Evolutionary conservation across 106 monocot species (phyloP).

Genomic region (Triglochin maritima): DNA sequence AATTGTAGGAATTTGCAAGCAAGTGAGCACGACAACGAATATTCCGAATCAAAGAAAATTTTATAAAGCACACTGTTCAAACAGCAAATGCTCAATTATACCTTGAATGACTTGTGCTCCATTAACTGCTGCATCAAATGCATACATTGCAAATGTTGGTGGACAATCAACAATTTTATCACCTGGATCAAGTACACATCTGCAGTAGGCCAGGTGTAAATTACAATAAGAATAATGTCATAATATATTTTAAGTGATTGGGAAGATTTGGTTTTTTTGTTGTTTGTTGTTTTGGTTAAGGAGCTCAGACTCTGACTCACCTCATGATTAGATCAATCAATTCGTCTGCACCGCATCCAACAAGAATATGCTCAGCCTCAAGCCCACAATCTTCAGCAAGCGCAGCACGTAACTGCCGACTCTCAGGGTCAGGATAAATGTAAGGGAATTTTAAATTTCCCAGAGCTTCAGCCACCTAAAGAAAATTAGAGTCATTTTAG

Average conservation of each 20-base stretch:
- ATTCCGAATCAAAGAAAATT: too few relatives aligned
- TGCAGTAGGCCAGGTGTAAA: conserved; percentile 14
- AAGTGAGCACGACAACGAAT: too few relatives aligned
- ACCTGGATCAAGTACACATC: conserved; percentile 97
- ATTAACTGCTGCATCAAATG: conserved; percentile 96
- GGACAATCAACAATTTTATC: conserved; percentile 97
- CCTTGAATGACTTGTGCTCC: conserved; percentile 88
- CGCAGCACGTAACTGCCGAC: conserved; percentile 73
- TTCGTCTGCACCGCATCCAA: conserved; percentile 97
- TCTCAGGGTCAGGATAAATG: conserved; percentile 96
- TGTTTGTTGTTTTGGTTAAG: too few relatives aligned
- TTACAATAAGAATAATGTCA: background rate
- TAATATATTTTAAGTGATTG: background rate
- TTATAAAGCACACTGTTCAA: too few relatives aligned
- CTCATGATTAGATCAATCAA: conserved; percentile 98
- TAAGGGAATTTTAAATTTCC: conserved; percentile 80
- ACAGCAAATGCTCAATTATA: conserved; percentile 10
- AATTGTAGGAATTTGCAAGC: too few relatives aligned
- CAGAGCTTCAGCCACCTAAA: conserved; percentile 79
- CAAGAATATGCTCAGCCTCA: conserved; percentile 82
- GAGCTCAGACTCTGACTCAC: conserved; percentile 15
- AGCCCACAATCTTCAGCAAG: conserved; percentile 91
- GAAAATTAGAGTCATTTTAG: too few relatives aligned
- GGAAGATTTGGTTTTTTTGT: too few relatives aligned
- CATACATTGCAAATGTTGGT: conserved; percentile 99